Percentiles rank a stretch among this genome's conserved stretches.
phyloP scores from a whole-genome alignment of 1,284 basidiomycete genomes.

The Omphalotus olearius region DNA sequence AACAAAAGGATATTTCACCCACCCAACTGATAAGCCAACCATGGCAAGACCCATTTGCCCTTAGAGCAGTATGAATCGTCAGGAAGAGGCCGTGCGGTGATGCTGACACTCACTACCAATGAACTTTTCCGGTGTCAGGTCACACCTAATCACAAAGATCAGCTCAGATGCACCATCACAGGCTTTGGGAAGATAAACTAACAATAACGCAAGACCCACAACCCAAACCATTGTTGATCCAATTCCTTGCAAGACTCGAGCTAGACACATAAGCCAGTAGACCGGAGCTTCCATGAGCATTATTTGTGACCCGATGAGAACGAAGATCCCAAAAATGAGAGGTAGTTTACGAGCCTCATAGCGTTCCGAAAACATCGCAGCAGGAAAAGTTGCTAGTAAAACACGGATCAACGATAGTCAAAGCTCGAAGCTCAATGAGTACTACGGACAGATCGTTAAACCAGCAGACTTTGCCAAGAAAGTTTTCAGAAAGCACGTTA shows the following conservation, averaged over 20 bases:
- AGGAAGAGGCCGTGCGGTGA: background rate
- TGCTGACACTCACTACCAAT: slow-evolving; percentile 51
- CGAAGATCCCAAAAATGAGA: slow-evolving; percentile 53
- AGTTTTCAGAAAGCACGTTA: slow-evolving; percentile 2
- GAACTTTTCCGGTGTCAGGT: slow-evolving; percentile 55
- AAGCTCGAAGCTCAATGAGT: background rate
- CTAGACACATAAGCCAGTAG: slow-evolving; percentile 69
- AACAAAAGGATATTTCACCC: slow-evolving; percentile 7
- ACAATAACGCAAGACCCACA: slow-evolving; percentile 70
- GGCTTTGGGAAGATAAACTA: slow-evolving; percentile 18
- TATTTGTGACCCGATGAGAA: slow-evolving; percentile 57
- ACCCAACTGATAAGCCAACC: slow-evolving; percentile 68
- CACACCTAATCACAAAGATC: slow-evolving; percentile 43
- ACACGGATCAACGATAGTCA: background rate
- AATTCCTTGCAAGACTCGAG: slow-evolving; percentile 69
- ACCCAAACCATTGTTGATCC: slow-evolving; percentile 76
- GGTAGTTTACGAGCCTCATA: slow-evolving; percentile 53
- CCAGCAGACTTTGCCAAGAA: slow-evolving; percentile 36
- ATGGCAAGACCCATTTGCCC: slow-evolving; percentile 73
- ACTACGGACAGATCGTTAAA: slow-evolving; percentile 43
- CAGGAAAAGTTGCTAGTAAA: slow-evolving; percentile 59
- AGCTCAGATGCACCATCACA: background rate
- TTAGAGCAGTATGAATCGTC: slow-evolving; percentile 21
- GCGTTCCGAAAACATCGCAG: slow-evolving; percentile 64
- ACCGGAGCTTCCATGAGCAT: slow-evolving; percentile 75